Conservation (phyloP, 352 stramenopile species). For the Globisporangium viniferum region DNA sequence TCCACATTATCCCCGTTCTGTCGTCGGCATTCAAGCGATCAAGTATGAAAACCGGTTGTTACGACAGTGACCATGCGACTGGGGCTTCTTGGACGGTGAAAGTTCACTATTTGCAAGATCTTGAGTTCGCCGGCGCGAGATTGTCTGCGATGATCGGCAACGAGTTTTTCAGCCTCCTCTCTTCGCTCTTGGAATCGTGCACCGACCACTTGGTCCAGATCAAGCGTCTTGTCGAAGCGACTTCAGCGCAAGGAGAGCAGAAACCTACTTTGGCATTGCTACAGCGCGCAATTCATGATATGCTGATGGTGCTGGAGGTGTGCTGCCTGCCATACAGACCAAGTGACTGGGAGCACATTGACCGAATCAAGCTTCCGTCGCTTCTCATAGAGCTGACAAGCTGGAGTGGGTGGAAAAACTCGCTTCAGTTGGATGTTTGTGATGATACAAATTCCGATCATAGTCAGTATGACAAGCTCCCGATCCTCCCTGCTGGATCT, state of each 20-base stretch:
- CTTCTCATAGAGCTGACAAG: slow-evolving; percentile 70
- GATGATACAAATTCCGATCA: slow-evolving; percentile 36
- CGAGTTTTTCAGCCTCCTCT: slow-evolving; percentile 71
- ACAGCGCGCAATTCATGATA: slow-evolving; percentile 59
- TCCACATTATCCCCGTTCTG: slow-evolving; percentile 72
- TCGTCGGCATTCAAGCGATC: slow-evolving; percentile 72
- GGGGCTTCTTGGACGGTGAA: slow-evolving; percentile 38
- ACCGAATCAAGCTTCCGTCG: slow-evolving; percentile 52
- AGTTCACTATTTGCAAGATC: slow-evolving; percentile 69
- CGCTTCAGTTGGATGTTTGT: slow-evolving; percentile 44
- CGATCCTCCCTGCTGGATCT: slow-evolving; percentile 55
- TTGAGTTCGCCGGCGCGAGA: slow-evolving; percentile 62
- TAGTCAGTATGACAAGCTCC: slow-evolving; percentile 28
- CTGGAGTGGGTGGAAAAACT: slow-evolving; percentile 77
- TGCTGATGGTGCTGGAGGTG: slow-evolving; percentile 71
- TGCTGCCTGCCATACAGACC: slow-evolving; percentile 73
- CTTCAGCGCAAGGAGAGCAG: slow-evolving; percentile 6
- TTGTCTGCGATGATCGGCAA: slow-evolving; percentile 40
- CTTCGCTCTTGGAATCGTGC: slow-evolving; percentile 45
- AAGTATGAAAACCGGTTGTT: neutral
- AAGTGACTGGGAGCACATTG: slow-evolving; percentile 60
- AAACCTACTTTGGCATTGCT: slow-evolving; percentile 27
- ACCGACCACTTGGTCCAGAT: slow-evolving; percentile 36
- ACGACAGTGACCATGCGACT: neutral
- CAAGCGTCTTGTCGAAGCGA: slow-evolving; percentile 29